phyloP scores from a whole-genome alignment of 495 filamentous ascomycete genomes.

The Trichoderma gamsii region DNA sequence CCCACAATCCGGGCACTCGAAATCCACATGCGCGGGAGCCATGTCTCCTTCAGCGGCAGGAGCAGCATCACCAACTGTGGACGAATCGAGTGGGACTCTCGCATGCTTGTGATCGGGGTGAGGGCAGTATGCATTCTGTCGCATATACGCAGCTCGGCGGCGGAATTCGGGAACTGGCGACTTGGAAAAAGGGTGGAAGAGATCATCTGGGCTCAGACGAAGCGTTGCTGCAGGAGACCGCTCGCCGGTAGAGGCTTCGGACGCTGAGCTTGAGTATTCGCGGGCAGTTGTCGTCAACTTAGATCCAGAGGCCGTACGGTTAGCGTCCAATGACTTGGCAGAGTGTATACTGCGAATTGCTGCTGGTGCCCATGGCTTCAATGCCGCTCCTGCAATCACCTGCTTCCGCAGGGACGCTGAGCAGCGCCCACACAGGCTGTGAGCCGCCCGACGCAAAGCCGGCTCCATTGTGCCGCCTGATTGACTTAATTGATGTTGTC shows the following conservation, averaged over 20 bases:
- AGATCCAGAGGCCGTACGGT: neutral
- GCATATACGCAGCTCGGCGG: constrained; percentile 78
- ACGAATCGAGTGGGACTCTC: constrained; percentile 39
- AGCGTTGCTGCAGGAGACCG: constrained; percentile 15
- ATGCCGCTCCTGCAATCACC: neutral
- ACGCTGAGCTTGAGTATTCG: neutral
- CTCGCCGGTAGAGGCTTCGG: neutral
- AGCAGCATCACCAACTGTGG: constrained; percentile 49
- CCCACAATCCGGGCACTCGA: constrained; percentile 95
- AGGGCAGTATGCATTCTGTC: constrained; percentile 84
- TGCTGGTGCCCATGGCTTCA: neutral
- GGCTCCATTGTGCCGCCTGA: constrained; percentile 14
- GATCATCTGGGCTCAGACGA: constrained; percentile 63
- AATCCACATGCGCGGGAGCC: constrained; percentile 72
- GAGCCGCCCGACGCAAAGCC: constrained; percentile 10
- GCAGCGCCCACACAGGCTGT: constrained; percentile 13
- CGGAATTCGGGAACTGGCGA: constrained; percentile 84
- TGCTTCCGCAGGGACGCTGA: constrained; percentile 13
- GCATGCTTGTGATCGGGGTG: constrained; percentile 76
- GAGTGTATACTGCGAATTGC: neutral
- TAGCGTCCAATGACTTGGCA: neutral
- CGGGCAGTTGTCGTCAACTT: constrained; percentile 2
- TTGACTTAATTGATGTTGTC: constrained; percentile 1
- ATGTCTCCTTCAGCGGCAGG: constrained; percentile 36
- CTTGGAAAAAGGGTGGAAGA: constrained; percentile 85